Base-by-base conservation (phyloP, 2,329 filamentous ascomycete species). In the Ilyonectria robusta region DNA sequence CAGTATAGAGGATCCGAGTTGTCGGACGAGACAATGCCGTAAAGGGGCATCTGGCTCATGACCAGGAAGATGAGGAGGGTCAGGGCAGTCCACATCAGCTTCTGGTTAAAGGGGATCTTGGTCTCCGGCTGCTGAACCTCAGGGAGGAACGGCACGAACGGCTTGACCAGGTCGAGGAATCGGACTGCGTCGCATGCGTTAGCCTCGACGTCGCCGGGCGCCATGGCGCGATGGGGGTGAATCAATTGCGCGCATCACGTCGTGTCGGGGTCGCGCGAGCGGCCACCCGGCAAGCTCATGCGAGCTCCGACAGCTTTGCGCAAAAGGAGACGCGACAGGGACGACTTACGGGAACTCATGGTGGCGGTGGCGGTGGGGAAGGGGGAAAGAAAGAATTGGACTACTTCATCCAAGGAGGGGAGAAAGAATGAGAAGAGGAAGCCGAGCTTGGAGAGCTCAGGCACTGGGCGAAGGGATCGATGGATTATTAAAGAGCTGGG, bases 1-100 rank as follows among this genome's bases (percentile, higher is more conserved):
- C 96, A 99, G 91, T 99, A 99, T 79, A 99, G 89, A 76, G 96
- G 97, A 86, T 99, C 97, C 69, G 96, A 98, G 78, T 94, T 98
- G 85, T 96, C 93, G 79, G 96, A 99, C 63, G 96, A 99, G 80
- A 99, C 97, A 84, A 99, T 99, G 85, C 96, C 96, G 86, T 99
- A 99, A 70, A 96, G 87, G 73, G 96, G 95, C 96, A 99, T 98
- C 87, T 98, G 96, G 87, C 94, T 98, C 96, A 99, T 99, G 84
- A 99, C 94, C 89, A 99, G 87, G 91, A 99, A 99, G 86, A 98
- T 97, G 83, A 99, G 88, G 77, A 99, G 90, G 73, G 96, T 98
- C 82, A 95, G 91, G 82, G 92, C 93, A 74, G 93, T 96, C 93
- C 93, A 96, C 93, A 95, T 95, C 87, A 96, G 86, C 88, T 95